A percentile compares a stretch with the other conserved stretches of the same genome.
phyloP scores from a whole-genome alignment of 2,329 filamentous ascomycete genomes.

The Coniella vitis region DNA sequence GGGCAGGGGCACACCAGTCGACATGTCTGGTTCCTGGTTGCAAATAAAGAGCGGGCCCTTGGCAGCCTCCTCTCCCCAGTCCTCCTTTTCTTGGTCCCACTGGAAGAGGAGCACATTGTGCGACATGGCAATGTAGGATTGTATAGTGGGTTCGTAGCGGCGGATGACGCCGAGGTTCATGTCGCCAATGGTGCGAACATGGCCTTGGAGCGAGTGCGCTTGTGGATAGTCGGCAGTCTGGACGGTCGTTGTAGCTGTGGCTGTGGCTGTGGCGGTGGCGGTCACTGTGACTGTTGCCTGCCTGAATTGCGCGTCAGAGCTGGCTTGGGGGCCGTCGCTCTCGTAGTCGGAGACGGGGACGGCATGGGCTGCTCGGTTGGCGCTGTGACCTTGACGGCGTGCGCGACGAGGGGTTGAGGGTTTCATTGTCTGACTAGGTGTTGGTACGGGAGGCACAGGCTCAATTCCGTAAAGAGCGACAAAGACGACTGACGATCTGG shows the following conservation, averaged over 20 bases:
- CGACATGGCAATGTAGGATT: conserved; percentile 69
- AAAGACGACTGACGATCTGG: background rate
- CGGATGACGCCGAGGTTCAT: conserved; percentile 81
- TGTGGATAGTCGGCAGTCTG: conserved; percentile 59
- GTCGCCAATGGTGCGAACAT: conserved; percentile 65
- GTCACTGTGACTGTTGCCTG: conserved; percentile 19
- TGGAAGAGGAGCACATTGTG: conserved; percentile 82
- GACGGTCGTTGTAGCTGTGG: conserved; percentile 24
- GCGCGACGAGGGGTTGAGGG: conserved; percentile 30
- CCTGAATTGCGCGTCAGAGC: conserved; percentile 35
- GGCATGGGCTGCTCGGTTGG: conserved; percentile 29
- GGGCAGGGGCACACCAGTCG: conserved; percentile 27
- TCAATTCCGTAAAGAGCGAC: background rate
- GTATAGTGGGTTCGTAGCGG: conserved; percentile 71
- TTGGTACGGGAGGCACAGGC: no score
- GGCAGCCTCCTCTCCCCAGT: conserved; percentile 79
- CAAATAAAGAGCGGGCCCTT: conserved; percentile 90
- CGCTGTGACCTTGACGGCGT: conserved; percentile 19
- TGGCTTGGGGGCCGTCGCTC: conserved; percentile 38
- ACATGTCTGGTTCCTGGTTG: conserved; percentile 43
- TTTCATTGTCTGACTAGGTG: conserved; percentile 32
- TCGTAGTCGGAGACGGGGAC: conserved; percentile 55
- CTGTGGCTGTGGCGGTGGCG: background rate
- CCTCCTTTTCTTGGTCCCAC: conserved; percentile 56
- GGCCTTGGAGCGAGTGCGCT: conserved; percentile 42